Evolutionary conservation across 1,284 basidiomycete species (phyloP).

Genomic region (Leccinum colubrinum): DNA sequence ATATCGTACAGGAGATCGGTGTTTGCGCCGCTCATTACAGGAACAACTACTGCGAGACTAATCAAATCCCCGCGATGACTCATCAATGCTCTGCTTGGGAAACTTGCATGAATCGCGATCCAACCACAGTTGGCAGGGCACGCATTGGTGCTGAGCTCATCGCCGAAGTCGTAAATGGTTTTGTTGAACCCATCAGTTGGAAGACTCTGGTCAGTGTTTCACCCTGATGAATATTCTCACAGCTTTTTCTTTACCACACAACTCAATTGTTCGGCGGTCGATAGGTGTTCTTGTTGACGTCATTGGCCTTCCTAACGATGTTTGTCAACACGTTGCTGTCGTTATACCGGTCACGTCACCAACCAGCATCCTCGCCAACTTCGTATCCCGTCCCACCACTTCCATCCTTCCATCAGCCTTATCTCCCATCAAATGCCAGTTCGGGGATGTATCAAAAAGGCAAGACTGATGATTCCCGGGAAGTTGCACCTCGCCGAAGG

Average conservation of each 20-base stretch:
- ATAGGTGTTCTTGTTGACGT: slow-evolving; percentile 77
- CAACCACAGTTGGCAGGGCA: slow-evolving; percentile 84
- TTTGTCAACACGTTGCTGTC: slow-evolving; percentile 83
- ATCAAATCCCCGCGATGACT: slow-evolving; percentile 81
- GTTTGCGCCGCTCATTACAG: slow-evolving; percentile 79
- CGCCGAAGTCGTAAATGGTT: slow-evolving; percentile 94
- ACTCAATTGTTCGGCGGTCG: slow-evolving; percentile 17
- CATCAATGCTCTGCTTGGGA: slow-evolving; percentile 88
- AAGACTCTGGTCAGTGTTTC: slow-evolving; percentile 78
- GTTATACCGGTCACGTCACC: slow-evolving; percentile 65
- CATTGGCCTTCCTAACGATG: slow-evolving; percentile 75
- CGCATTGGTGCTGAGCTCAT: slow-evolving; percentile 92
- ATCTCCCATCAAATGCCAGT: slow-evolving; percentile 45
- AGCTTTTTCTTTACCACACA: slow-evolving; percentile 1
- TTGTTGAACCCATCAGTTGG: slow-evolving; percentile 96
- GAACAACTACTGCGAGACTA: slow-evolving; percentile 79
- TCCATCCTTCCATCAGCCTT: slow-evolving; percentile 46
- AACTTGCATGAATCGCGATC: slow-evolving; percentile 95
- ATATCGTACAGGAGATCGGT: slow-evolving; percentile 87
- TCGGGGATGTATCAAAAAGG: slow-evolving; percentile 43
- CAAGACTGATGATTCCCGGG: slow-evolving; percentile 37
- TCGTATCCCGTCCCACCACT: slow-evolving; percentile 45
- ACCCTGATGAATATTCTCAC: slow-evolving; percentile 10
- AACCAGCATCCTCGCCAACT: slow-evolving; percentile 38
- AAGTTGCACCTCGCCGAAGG: slow-evolving; percentile 57